Percentiles rank a stretch among this genome's conserved stretches.
Conservation (phyloP, 768 basidiomycete species). For the Trametes cingulata region DNA sequence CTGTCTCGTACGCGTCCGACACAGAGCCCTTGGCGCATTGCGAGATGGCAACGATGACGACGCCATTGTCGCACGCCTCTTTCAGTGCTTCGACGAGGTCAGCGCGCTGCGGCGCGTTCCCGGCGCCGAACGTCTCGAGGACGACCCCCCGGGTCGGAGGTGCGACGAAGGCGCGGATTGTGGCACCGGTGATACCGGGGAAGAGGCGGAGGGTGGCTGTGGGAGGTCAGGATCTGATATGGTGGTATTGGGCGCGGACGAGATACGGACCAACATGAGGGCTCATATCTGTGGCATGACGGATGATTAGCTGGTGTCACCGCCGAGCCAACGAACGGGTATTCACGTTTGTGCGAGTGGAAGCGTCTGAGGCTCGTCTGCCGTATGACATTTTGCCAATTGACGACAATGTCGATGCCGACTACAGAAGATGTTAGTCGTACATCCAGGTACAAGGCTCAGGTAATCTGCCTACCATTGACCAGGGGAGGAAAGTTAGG, state of each 20-base stretch:
- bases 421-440: constrained; percentile 44
- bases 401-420: constrained; percentile 86
- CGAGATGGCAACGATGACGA: constrained; percentile 89
- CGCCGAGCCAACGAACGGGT: background rate
- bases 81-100: constrained; percentile 77
- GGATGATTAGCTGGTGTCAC: background rate
- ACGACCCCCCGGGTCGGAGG: constrained; percentile 81
- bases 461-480: constrained; percentile 51
- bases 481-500: constrained; percentile 84
- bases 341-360: constrained; percentile 72
- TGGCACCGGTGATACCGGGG: constrained; percentile 79
- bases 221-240: background rate
- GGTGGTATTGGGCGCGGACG: background rate
- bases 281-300: constrained; percentile 58
- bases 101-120: constrained; percentile 83
- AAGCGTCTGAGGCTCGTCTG: constrained; percentile 81
- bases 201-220: constrained; percentile 84
- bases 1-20: constrained; percentile 81
- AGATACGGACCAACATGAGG: constrained; percentile 72
- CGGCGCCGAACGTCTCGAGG: constrained; percentile 89
- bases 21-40: constrained; percentile 90
- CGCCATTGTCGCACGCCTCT: constrained; percentile 78
- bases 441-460: background rate
- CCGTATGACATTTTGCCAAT: constrained; percentile 86
- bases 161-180: constrained; percentile 72